These are phyloP conservation scores for Penicillium oxalicum DNA, from an alignment of 2,329 filamentous ascomycete genomes.

Conservation along the genomic window DNA sequence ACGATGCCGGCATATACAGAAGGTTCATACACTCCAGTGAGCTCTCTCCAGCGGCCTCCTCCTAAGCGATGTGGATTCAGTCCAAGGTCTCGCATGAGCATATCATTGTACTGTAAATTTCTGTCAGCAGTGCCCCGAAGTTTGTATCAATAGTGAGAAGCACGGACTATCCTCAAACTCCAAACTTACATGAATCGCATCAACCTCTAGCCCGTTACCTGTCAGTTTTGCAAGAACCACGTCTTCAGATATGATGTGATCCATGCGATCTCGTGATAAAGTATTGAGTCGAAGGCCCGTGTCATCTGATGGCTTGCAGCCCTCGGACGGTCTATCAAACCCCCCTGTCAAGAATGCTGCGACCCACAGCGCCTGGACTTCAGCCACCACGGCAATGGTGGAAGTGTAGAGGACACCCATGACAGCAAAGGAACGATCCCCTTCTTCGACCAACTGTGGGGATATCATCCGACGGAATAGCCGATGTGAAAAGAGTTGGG, in stretches of 20 bases:
- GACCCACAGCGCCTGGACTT: constrained; percentile 23
- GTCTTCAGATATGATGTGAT: constrained; percentile 17
- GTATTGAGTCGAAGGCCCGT: neutral
- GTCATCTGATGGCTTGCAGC: neutral
- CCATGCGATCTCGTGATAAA: constrained; percentile 6
- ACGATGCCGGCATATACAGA: constrained; percentile 23
- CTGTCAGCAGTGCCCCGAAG: neutral
- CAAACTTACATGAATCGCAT: constrained; percentile 17
- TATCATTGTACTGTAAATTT: constrained; percentile 20
- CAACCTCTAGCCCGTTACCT: constrained; percentile 15
- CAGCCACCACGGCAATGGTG: constrained; percentile 18
- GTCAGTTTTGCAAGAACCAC: constrained; percentile 18
- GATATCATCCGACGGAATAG: constrained; percentile 23
- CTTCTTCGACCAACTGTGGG: constrained; percentile 16
- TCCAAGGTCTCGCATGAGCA: constrained; percentile 20
- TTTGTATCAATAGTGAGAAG: no score
- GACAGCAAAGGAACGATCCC: constrained; percentile 19
- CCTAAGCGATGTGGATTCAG: constrained; percentile 20
- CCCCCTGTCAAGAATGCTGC: constrained; percentile 19
- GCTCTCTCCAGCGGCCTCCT: constrained; percentile 14
- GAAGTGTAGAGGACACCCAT: constrained; percentile 16
- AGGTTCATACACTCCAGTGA: constrained; percentile 19
- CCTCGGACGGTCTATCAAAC: constrained; percentile 6
- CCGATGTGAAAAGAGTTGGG: constrained; percentile 11
- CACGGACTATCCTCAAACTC: no score